Evolutionary conservation across 2,329 filamentous ascomycete genomes (phyloP).

Genomic region (Penicillium corylophilum): DNA sequence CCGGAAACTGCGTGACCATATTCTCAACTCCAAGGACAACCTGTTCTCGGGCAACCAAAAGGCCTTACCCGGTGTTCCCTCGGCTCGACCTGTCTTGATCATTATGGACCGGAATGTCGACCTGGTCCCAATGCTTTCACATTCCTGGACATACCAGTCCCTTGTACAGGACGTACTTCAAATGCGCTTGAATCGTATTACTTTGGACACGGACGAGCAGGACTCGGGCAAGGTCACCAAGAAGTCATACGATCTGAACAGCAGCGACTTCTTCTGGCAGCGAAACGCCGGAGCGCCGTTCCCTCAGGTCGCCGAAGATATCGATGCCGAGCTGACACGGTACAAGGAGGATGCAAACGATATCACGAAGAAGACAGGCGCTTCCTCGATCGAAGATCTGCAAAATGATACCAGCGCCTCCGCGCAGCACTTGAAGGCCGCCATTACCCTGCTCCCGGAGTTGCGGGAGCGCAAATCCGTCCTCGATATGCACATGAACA

Average conservation of each 20-base stretch:
- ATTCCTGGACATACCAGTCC: constrained; percentile 89
- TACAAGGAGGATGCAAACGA: constrained; percentile 96
- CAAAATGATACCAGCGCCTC: constrained; percentile 85
- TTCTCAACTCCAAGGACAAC: constrained; percentile 96
- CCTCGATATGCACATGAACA: constrained; percentile 99
- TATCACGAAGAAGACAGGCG: constrained; percentile 92
- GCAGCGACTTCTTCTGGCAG: constrained; percentile 94
- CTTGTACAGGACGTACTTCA: constrained; percentile 75
- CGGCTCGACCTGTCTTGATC: constrained; percentile 82
- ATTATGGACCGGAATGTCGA: constrained; percentile 95
- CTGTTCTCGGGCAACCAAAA: constrained; percentile 73
- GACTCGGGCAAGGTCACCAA: constrained; percentile 75
- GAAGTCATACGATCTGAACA: constrained; percentile 83
- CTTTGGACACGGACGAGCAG: constrained; percentile 77
- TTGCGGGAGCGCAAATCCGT: constrained; percentile 87
- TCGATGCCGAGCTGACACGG: constrained; percentile 85
- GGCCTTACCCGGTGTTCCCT: constrained; percentile 62
- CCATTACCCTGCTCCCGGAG: constrained; percentile 89
- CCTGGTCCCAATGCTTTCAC: constrained; percentile 95
- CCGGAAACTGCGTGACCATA: constrained; percentile 91
- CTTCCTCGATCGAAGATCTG: constrained; percentile 87
- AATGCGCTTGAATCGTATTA: constrained; percentile 89
- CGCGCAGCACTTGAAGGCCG: constrained; percentile 91
- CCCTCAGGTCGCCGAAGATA: constrained; percentile 93
- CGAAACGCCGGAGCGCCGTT: constrained; percentile 90